Base-by-base conservation (phyloP, 106 monocot genomes). In the Dendrobium huoshanense region DNA sequence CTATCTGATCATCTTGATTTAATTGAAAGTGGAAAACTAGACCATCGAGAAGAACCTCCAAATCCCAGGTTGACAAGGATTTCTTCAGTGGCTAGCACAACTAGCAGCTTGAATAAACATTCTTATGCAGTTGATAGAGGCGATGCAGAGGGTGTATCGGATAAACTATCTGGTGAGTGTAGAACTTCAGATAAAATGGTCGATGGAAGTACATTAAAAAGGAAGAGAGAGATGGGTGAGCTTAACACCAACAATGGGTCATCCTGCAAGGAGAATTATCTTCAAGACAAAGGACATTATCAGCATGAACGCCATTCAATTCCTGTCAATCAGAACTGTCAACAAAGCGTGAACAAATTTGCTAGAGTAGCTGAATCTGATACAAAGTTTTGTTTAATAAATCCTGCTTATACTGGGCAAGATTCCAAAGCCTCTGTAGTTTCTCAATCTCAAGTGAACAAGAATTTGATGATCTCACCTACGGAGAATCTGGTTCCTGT, bases 151-250 rank as follows among this genome's bases (percentile, higher is more conserved):
- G 29, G 13, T 29, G 37, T 61, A 8, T 22, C 78, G 16, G 72
- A 37, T 11, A 41, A 81, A 43, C n/a, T 27, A 37, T 9, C 59
- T 24, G 79, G 31, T 41, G 73, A 77, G 27, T 20, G 54, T 82
- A 59, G 24, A 55, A 19, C 74, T 76, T 13, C 49, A 76, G 20
- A 76, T 49, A 77, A 48, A 72, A 44, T 75, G 79, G 84, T 76
- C 3, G 45, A 81, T 65, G 58, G 29, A 16, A 82, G 49, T 70
- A 79, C 56, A 67, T 41, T 43, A 16, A 84, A 80, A 78, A 65
- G 80, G 61, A 92, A 81, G 77, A 86, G 81, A 74, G 31, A 75
- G 51, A 78, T 85, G 79, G 72, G 45, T 64, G 81, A 78, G 56
- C 68, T 67, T 24, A 59, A n/a, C 77, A 56, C 45, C 68, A 81